Evolutionary conservation across 768 basidiomycete species (phyloP), one percentile per base, ranked within the genome.

Genomic region (Termitomyces sp.): DNA sequence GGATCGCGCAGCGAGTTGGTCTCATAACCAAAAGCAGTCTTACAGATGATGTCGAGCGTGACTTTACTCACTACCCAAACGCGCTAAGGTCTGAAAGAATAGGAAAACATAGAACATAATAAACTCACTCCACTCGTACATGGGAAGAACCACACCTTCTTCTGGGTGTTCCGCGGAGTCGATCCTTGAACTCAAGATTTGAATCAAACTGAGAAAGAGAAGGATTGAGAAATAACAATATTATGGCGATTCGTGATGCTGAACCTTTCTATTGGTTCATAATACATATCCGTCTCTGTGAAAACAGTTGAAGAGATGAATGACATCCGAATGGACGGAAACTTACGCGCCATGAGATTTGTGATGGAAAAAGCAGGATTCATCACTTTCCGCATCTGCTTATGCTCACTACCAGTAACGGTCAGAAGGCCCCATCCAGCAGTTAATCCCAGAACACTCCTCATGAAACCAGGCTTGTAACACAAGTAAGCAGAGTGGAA

Each of bases 31-130:
- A 81, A 79, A 0, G 77, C 78, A 10, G 80, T 77, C 7, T 71
- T 70, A 65, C 78, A 80, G 45, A 81, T 80, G 53, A 81, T 78
- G 59, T 81, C 79, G 8, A 82, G 71, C 0, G 80, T 80, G 0
- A 75, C 76, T 67, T 78, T 80, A 60, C 75, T 75, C 73, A 79
- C 78, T 80, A 47, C 1, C 17, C 40, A 35, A 19, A 40, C 35
- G 12, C 35, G 12, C 23, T 53, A 17, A 37, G 30, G 42, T 8
- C n/a, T 55, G 37, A 33, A 37, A 11, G 26, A 3, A 7, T 14
- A 28, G 28, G 23, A 17, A 26, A 48, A 26, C 12, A 37, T 11
- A 14, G n/a, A 19, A 56, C 10, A 37, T n/a, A 41, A 49, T 9
- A 12, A 31, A 72, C 77, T 23, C 63, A 79, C 78, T 74, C 77